A percentile compares a stretch with the other conserved stretches of the same genome.
phyloP scores from a whole-genome alignment of 805 yeast genomes.

The Saturnispora besseyi region DNA sequence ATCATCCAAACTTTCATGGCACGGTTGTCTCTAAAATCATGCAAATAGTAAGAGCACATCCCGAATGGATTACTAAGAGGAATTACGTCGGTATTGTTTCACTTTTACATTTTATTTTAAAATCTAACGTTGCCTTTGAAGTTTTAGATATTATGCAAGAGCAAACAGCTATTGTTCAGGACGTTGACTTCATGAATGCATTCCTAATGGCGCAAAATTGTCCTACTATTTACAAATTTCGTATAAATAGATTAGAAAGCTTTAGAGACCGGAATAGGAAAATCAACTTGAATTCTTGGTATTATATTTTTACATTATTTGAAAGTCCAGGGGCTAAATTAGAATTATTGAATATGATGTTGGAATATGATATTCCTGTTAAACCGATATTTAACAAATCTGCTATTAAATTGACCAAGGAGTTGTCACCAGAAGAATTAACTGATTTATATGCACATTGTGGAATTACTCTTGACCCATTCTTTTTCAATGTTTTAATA shows the following conservation, averaged over 20 bases:
- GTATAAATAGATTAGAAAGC: slow-evolving; percentile 17
- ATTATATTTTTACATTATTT: slow-evolving; percentile 18
- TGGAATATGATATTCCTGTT: slow-evolving; percentile 14
- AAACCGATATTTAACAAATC: slow-evolving; percentile 21
- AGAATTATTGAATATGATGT: slow-evolving; percentile 19
- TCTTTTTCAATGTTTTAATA: slow-evolving; percentile 18
- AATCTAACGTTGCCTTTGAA: slow-evolving; percentile 14
- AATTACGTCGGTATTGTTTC: slow-evolving; percentile 14
- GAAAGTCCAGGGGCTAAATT: slow-evolving; percentile 14
- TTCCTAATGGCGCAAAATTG: slow-evolving; percentile 15
- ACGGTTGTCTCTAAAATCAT: slow-evolving; percentile 14
- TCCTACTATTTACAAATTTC: slow-evolving; percentile 12
- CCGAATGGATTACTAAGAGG: slow-evolving; percentile 16
- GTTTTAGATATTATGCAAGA: slow-evolving; percentile 18
- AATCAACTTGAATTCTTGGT: slow-evolving; percentile 25
- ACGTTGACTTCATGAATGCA: slow-evolving; percentile 24
- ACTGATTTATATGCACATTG: slow-evolving; percentile 11
- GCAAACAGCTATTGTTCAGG: slow-evolving; percentile 15
- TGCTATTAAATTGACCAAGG: slow-evolving; percentile 12
- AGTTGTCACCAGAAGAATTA: slow-evolving; percentile 13
- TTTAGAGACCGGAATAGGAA: slow-evolving; percentile 9
- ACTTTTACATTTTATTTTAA: slow-evolving; percentile 16
- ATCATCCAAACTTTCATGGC: slow-evolving; percentile 8
- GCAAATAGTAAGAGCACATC: slow-evolving; percentile 11
- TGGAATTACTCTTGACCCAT: slow-evolving; percentile 11